These are phyloP conservation scores for Gyrodon lividus DNA, from an alignment of 768 basidiomycete species.

Conservation along the genomic window DNA sequence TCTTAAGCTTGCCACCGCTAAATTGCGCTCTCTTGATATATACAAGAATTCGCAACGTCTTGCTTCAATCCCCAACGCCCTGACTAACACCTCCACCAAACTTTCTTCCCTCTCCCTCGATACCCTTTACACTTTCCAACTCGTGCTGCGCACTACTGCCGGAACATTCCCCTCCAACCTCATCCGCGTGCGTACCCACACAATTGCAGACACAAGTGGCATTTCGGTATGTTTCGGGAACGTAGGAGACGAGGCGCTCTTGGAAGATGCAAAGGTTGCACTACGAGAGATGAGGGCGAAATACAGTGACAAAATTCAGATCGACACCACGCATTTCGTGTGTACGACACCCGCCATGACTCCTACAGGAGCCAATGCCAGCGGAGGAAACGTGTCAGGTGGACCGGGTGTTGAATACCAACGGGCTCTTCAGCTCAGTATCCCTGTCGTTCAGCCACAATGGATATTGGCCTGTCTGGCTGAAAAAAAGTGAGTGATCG, in stretches of 20 bases:
- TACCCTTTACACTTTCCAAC: constrained; percentile 91
- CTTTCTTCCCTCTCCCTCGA: constrained; percentile 78
- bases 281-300: constrained; percentile 84
- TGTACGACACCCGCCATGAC: constrained; percentile 86
- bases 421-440: constrained; percentile 88
- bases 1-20: constrained; percentile 80
- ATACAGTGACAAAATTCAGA: constrained; percentile 91
- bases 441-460: constrained; percentile 92
- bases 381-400: constrained; percentile 50
- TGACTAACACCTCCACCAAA: constrained; percentile 85
- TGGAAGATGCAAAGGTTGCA: constrained; percentile 81
- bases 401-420: constrained; percentile 89
- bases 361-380: constrained; percentile 52
- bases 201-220: constrained; percentile 93
- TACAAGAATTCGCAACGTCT: constrained; percentile 90
- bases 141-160: constrained; percentile 88
- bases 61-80: constrained; percentile 79
- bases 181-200: constrained; percentile 84
- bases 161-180: constrained; percentile 88
- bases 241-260: constrained; percentile 69
- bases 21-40: constrained; percentile 86
- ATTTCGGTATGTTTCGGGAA: constrained; percentile 95
- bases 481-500: constrained; percentile 68
- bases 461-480: constrained; percentile 91
- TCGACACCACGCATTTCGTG: constrained; percentile 98